Evolutionary conservation across 352 stramenopile species (phyloP), one percentile per base, ranked within the genome.

Genomic region (Phytophthora citrophthora): DNA sequence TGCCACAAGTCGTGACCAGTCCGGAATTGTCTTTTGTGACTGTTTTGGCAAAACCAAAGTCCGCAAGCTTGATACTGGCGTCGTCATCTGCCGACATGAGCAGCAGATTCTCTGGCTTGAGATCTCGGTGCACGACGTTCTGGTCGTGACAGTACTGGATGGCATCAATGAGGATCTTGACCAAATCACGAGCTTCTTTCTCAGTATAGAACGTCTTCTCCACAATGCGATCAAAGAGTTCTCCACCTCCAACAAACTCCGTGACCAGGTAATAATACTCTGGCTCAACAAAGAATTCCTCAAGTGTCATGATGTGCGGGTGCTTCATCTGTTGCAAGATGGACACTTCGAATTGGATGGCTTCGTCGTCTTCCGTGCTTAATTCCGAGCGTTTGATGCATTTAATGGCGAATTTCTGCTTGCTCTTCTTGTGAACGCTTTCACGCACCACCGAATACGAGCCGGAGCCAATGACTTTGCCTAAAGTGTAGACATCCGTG

Each of bases 31-130:
- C 82, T 44, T 81, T 87, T 0, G 69, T 76, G 5, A 93, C 82
- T 5, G 93, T 85, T 68, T 97, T 97, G 12, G 93, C 92, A 60
- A 98, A 97, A 3, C 93, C 93, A 79, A 98, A 98, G 69, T 98
- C 93, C 0, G 91, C 93, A 10, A 98, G 72, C 66, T 97, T 97
- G 47, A 98, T 96, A 46, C 76, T 86, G 5, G 91, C 85, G 60
- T 97, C 90, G 60, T 97, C 88, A 7, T 88, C 76, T 6, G 87
- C 76, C 55, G 77, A 95, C 64, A 82, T 83, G 31, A 95, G 76
- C 51, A 97, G 65, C 43, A 97, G 56, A 70, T 97, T 97, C 66
- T 97, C 90, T 1, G 89, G 89, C 60, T 97, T 94, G 12, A 90
- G 61, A 51, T 93, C 83, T 29, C 83, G 82, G 54, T 92, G 86